Conservation (phyloP, 1,284 basidiomycete species). For the Abortiporus biennis region DNA sequence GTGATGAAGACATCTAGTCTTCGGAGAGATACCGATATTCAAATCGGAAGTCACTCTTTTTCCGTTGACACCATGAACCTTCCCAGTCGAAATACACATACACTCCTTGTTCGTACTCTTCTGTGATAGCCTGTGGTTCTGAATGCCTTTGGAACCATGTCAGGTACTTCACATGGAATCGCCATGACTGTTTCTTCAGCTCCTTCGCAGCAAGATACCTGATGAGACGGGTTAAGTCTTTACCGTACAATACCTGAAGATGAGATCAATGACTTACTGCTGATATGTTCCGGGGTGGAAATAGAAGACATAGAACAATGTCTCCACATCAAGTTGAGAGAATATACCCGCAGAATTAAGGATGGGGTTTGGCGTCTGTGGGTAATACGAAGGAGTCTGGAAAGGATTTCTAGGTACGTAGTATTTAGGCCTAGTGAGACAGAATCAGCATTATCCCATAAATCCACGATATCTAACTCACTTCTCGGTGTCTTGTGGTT, state of each 20-base stretch:
- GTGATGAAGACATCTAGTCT: constrained; percentile 43
- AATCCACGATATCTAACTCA: constrained; percentile 31
- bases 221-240: constrained; percentile 3
- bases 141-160: constrained; percentile 99
- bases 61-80: constrained; percentile 95
- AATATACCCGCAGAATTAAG: constrained; percentile 87
- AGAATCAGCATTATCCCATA: not conserved
- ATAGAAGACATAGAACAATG: constrained; percentile 99
- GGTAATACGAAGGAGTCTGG: constrained; percentile 92
- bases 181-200: constrained; percentile 96
- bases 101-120: constrained; percentile 99
- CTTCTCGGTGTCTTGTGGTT: constrained; percentile 94
- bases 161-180: constrained; percentile 98
- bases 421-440: constrained; percentile 75
- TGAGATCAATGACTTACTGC: constrained; percentile 53
- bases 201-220: constrained; percentile 97
- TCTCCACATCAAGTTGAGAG: constrained; percentile 93
- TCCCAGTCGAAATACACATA: constrained; percentile 98
- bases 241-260: constrained; percentile 4
- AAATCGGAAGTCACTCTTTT: constrained; percentile 97
- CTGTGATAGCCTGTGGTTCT: constrained; percentile 98
- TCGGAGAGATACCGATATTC: constrained; percentile 90
- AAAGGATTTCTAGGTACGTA: constrained; percentile 94
- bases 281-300: constrained; percentile 96
- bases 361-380: constrained; percentile 79